Base-by-base conservation (phyloP, 805 yeast genomes). In the Candida krabiensis region DNA sequence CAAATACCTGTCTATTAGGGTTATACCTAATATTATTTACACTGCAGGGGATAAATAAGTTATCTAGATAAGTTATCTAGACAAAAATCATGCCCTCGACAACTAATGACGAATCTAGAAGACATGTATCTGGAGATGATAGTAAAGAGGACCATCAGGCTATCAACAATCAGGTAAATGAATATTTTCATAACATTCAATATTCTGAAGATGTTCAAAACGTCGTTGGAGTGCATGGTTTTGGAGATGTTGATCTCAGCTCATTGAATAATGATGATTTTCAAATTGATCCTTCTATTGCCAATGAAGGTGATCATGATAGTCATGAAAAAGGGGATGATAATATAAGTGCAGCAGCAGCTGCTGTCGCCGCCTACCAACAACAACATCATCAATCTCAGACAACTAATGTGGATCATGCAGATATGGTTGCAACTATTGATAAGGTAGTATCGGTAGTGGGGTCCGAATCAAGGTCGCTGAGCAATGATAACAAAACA, bases 151-250 rank as follows among this genome's bases (percentile, higher is more conserved):
- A 56, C 38, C 61, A 56, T 16, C 57, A 52, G 28, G 26, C 55
- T 3, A 41, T 57, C 19, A 55, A 56, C 28, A 45, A 41, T 7
- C 60, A 58, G 38, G 63, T 58, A 14, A 51, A 43, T 17, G 58
- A 58, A 32, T 57, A 56, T 33, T 50, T 58, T 25, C 54, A 56
- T 12, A 44, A 44, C 30, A 54, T 56, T 15, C 46, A 51, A 16
- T 55, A 53, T 30, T 28, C 52, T 13, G 58, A 53, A 8, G 55
- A 42, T 14, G 49, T 37, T n/a, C 42, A 38, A 18, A 16, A 34
- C n/a, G 43, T 42, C 12, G 53, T 46, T 8, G 46, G 43, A 7
- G 45, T 49, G 26, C 47, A 43, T 24, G 45, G 47, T 8, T 49
- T 52, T 28, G 58, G 49, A 3, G 50, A 43, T 26, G 58, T 50